Evolutionary conservation across 2,329 filamentous ascomycete genomes (phyloP).

Genomic region (Aaosphaeria arxii): DNA sequence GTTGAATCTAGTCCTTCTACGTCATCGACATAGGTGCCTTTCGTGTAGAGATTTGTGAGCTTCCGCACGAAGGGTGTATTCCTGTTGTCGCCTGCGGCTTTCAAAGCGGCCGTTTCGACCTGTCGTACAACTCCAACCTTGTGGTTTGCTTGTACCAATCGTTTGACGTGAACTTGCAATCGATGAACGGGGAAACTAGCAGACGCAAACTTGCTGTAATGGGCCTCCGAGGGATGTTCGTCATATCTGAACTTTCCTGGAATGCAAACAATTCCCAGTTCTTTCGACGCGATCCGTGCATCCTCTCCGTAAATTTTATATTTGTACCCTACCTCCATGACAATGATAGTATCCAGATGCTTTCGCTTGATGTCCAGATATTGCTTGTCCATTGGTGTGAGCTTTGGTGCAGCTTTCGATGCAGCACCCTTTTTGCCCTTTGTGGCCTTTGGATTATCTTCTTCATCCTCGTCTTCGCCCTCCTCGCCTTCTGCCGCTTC

Average conservation of each 20-base stretch:
- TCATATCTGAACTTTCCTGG: conserved; percentile 94
- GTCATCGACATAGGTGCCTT: conserved; percentile 96
- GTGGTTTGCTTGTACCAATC: conserved; percentile 85
- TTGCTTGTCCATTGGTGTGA: conserved; percentile 93
- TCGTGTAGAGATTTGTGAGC: conserved; percentile 95
- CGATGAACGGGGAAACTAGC: conserved; percentile 93
- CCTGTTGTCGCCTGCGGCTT: conserved; percentile 90
- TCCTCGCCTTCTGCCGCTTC: conserved; percentile 53
- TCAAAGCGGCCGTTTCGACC: conserved; percentile 90
- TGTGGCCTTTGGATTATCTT: conserved; percentile 46
- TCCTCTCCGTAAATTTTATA: conserved; percentile 97
- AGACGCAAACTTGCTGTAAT: conserved; percentile 87
- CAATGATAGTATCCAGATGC: conserved; percentile 82
- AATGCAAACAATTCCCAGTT: conserved; percentile 92
- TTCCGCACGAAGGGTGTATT: conserved; percentile 90
- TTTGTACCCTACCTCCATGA: conserved; percentile 97
- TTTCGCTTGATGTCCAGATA: conserved; percentile 91
- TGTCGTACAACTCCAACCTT: conserved; percentile 96
- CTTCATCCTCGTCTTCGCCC: conserved; percentile 55
- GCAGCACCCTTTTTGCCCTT: conserved; percentile 49
- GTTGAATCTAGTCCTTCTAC: conserved; percentile 68
- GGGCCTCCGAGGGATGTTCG: conserved; percentile 79
- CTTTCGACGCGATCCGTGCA: conserved; percentile 82
- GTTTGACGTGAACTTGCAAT: conserved; percentile 88
- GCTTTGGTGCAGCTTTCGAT: conserved; percentile 73